Conservation (phyloP, 2,329 filamentous ascomycete species). For the Rutstroemia sp. region DNA sequence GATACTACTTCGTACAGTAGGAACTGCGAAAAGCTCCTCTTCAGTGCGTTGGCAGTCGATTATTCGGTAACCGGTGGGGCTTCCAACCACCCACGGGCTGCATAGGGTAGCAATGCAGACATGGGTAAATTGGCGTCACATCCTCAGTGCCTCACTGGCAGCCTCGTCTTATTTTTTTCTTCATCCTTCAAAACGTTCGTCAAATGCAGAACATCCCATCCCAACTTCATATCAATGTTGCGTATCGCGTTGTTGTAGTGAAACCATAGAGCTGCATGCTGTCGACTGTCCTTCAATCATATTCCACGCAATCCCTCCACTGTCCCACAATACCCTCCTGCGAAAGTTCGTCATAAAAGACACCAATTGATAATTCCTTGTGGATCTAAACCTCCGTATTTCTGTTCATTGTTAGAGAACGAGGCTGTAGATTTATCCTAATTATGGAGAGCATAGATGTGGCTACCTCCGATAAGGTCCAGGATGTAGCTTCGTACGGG, state of each 20-base stretch:
- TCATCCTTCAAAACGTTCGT: not conserved
- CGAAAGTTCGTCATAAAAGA: conserved; percentile 2
- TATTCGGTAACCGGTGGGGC: conserved; percentile 6
- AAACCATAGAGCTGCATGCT: conserved; percentile 5
- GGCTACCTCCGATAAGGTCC: conserved; percentile 7
- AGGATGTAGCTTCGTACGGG: conserved; percentile 1
- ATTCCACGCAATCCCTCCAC: not conserved
- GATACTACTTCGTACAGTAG: not conserved
- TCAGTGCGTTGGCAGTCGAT: conserved; percentile 7
- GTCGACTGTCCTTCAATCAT: not conserved
- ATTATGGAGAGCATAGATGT: conserved; percentile 10
- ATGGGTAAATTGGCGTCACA: conserved; percentile 1
- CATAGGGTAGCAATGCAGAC: conserved; percentile 8
- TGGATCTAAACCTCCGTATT: not conserved
- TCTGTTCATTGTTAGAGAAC: not conserved
- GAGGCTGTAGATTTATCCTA: conserved; percentile 5
- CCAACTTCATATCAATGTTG: not conserved
- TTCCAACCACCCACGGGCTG: conserved; percentile 1
- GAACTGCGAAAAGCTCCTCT: not conserved
- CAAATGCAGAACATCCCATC: not conserved
- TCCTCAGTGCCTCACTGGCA: conserved; percentile 1
- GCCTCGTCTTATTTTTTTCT: conserved; percentile 4
- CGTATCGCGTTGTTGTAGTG: conserved; percentile 4
- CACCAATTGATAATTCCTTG: not conserved
- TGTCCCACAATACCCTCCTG: conserved; percentile 5